Evolutionary conservation across 192 early-diverging fungal species (phyloP).

Genomic region (Helicostylum pulchrum): DNA sequence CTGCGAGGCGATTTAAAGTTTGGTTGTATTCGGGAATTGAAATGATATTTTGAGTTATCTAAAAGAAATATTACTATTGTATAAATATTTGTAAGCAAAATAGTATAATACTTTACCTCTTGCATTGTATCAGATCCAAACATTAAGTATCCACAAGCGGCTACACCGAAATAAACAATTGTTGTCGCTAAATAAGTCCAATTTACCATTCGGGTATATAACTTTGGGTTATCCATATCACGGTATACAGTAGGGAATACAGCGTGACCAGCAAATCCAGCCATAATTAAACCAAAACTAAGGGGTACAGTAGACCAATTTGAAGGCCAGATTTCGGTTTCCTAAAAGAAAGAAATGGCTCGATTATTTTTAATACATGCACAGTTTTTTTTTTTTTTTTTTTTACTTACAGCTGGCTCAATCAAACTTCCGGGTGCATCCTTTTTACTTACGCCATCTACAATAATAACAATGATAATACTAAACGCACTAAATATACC

Average conservation of each 20-base stretch:
- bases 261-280: conserved; percentile 58
- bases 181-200: conserved; percentile 51
- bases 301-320: conserved; percentile 44
- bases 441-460: conserved; percentile 52
- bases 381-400: too few relatives aligned
- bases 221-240: conserved; percentile 58
- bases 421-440: conserved; percentile 55
- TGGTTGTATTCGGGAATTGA: conserved; percentile 51
- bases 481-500: conserved; percentile 56
- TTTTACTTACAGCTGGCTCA: conserved; percentile 42
- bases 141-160: conserved; percentile 61
- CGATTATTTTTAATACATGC: background rate
- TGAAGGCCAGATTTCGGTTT: conserved; percentile 52
- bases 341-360: conserved; percentile 16
- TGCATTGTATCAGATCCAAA: conserved; percentile 61
- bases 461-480: conserved; percentile 57
- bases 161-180: conserved; percentile 53
- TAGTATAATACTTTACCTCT: conserved; percentile 41
- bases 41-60: conserved; percentile 74
- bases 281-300: conserved; percentile 58
- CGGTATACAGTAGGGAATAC: conserved; percentile 68
- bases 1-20: conserved; percentile 54
- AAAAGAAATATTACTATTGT: background rate
- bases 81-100: background rate
- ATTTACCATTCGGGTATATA: conserved; percentile 54